Conservation (phyloP, 768 basidiomycete genomes). For the Mycena belliarum region DNA sequence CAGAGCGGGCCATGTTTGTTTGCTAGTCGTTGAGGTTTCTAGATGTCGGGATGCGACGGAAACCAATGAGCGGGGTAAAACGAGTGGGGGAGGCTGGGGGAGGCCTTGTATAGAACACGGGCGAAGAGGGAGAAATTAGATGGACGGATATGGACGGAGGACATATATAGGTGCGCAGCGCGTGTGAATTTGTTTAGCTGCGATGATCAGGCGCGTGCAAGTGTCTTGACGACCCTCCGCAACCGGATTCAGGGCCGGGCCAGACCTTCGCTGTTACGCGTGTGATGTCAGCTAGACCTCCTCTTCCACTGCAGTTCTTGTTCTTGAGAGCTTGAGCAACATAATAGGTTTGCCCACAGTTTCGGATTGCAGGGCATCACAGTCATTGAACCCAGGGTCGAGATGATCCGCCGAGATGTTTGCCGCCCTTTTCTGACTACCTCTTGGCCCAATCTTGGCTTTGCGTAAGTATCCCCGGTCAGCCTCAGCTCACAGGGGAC, state of each 20-base stretch:
- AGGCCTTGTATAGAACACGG: background rate
- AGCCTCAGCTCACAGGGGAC: too few species aligned
- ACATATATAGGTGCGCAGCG: slow-evolving; percentile 6
- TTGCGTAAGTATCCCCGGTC: too few species aligned
- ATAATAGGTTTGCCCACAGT: too few species aligned
- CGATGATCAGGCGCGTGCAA: background rate
- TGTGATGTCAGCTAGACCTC: too few species aligned
- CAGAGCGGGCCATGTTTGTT: slow-evolving; percentile 12
- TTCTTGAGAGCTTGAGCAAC: too few species aligned
- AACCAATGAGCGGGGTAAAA: slow-evolving; percentile 14
- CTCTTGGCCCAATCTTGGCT: too few species aligned
- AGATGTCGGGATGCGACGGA: background rate
- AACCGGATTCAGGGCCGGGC: too few species aligned
- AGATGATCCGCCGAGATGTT: too few species aligned
- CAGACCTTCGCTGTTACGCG: background rate
- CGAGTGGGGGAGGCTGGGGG: slow-evolving; percentile 11
- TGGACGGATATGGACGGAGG: slow-evolving; percentile 3
- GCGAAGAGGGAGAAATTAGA: background rate
- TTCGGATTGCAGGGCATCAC: too few species aligned
- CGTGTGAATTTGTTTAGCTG: slow-evolving; percentile 7
- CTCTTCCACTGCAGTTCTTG: too few species aligned
- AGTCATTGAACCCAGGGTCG: too few species aligned
- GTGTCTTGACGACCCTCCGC: background rate
- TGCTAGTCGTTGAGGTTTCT: slow-evolving; percentile 11
- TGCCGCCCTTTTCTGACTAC: too few species aligned